Evolutionary conservation across 1,284 basidiomycete species (phyloP).

Genomic region (Cryptococcus sp.): DNA sequence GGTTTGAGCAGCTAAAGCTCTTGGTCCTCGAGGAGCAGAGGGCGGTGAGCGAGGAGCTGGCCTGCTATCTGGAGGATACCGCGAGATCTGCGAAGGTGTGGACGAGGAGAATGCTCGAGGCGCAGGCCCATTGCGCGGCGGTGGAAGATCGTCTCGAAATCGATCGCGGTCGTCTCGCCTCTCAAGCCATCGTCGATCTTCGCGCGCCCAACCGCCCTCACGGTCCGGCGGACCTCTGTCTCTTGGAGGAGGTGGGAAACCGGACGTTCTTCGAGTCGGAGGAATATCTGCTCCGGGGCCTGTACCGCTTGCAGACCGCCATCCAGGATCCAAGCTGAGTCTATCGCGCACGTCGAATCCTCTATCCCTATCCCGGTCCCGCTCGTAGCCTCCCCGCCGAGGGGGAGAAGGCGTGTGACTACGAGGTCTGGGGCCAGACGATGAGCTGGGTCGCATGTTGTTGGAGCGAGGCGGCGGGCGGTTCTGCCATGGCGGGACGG

Average conservation of each 20-base stretch:
- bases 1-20: slow-evolving; percentile 12
- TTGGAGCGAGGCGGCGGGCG: slow-evolving; percentile 11
- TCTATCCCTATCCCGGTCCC: slow-evolving; percentile 3
- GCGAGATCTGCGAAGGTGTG: background rate
- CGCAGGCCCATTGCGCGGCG: background rate
- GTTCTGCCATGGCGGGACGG: slow-evolving; percentile 17
- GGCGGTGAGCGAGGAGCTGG: slow-evolving; percentile 22
- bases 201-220: background rate
- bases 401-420: slow-evolving; percentile 21
- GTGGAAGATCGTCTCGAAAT: slow-evolving; percentile 16
- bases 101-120: background rate
- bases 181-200: background rate
- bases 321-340: background rate
- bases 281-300: background rate
- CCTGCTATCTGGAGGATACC: slow-evolving; percentile 12
- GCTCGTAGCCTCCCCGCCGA: slow-evolving; percentile 8
- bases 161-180: slow-evolving; percentile 2
- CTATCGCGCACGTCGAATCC: slow-evolving; percentile 4
- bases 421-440: slow-evolving; percentile 14
- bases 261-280: background rate
- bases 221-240: background rate
- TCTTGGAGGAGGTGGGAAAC: background rate
- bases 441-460: slow-evolving; percentile 3
- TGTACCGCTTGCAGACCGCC: background rate
- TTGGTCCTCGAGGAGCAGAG: slow-evolving; percentile 13